Base-by-base conservation (phyloP, 2,329 filamentous ascomycete species). In the Colletotrichum sp. region DNA sequence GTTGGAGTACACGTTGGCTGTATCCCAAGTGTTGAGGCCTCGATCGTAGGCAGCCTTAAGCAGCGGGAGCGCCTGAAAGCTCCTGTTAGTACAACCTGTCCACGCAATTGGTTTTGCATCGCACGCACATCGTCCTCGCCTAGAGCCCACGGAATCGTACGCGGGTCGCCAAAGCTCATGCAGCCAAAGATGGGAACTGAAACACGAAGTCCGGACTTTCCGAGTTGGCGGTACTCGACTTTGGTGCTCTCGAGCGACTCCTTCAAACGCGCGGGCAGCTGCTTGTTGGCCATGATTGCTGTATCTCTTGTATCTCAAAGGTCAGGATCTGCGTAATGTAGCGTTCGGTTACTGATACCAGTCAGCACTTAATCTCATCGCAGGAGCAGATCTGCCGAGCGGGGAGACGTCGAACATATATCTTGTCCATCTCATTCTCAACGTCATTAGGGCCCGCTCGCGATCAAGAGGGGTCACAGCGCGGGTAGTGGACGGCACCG, bases 181-280 rank as follows among this genome's bases (percentile, higher is more conserved):
- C 88, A 88, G 0, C 93, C 93, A 52, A 94, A 85, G 72, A 94
- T 92, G 55, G 93, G 90, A 66, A 90, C 88, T 0, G 92, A 93
- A 59, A 93, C 86, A 69, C 88, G 89, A 16, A 94, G 89, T 36
- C 93, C 92, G 67, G 88, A 91, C 75, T 88, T 90, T 39, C 93
- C 92, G 12, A 94, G 86, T 71, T 87, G 85, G 79, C 87, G 85
- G 80, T 89, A 90, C 71, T 88, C 86, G 75, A 82, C 84, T 78
- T 89, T 88, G 74, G 86, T 78, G 72, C 78, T 78, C 55, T 84
- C 82, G 19, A 85, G 30, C 12, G 81, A 78, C 72, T 79, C 68
- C 68, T 79, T 78, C 66, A 81, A 79, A 8, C 39, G 61, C 13
- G 72, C 22, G 32, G 74, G 74, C 1, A 77, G 67, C 34, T 77